A percentile compares a stretch with the other conserved stretches of the same genome.
phyloP scores from a whole-genome alignment of 2,329 filamentous ascomycete genomes.

The Pezicula radicicola region DNA sequence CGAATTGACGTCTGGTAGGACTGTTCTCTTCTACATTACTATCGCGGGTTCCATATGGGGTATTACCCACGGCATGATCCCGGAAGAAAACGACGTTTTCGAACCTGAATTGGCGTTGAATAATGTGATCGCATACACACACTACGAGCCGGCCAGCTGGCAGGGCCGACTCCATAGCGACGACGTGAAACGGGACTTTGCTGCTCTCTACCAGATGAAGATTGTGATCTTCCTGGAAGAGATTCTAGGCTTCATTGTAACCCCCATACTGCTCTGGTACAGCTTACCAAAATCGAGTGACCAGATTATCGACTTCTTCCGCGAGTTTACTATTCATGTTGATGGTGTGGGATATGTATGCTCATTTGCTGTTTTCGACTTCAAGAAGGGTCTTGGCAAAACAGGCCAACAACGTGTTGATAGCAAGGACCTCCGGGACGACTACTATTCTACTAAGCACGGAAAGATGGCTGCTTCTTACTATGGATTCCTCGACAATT shows the following conservation, averaged over 20 bases:
- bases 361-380: slow-evolving; percentile 96
- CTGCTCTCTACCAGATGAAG: slow-evolving; percentile 87
- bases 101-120: slow-evolving; percentile 87
- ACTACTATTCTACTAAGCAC: slow-evolving; percentile 93
- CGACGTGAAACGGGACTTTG: slow-evolving; percentile 88
- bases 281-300: slow-evolving; percentile 87
- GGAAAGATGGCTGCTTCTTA: slow-evolving; percentile 98
- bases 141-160: slow-evolving; percentile 90
- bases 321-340: slow-evolving; percentile 95
- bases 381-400: slow-evolving; percentile 74
- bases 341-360: slow-evolving; percentile 95
- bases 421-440: slow-evolving; percentile 65
- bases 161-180: slow-evolving; percentile 86
- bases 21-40: slow-evolving; percentile 86
- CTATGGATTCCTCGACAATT: slow-evolving; percentile 92
- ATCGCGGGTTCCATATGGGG: slow-evolving; percentile 82
- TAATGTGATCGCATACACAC: slow-evolving; percentile 88
- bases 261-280: slow-evolving; percentile 83
- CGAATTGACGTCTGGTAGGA: slow-evolving; percentile 84
- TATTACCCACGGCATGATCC: slow-evolving; percentile 76
- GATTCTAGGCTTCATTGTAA: slow-evolving; percentile 86
- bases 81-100: slow-evolving; percentile 85
- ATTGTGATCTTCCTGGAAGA: slow-evolving; percentile 90
- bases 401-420: slow-evolving; percentile 35
- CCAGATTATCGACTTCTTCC: slow-evolving; percentile 94